These are phyloP conservation scores for Eutypa lata DNA, from an alignment of 2,329 filamentous ascomycete genomes.

Conservation along the genomic window DNA sequence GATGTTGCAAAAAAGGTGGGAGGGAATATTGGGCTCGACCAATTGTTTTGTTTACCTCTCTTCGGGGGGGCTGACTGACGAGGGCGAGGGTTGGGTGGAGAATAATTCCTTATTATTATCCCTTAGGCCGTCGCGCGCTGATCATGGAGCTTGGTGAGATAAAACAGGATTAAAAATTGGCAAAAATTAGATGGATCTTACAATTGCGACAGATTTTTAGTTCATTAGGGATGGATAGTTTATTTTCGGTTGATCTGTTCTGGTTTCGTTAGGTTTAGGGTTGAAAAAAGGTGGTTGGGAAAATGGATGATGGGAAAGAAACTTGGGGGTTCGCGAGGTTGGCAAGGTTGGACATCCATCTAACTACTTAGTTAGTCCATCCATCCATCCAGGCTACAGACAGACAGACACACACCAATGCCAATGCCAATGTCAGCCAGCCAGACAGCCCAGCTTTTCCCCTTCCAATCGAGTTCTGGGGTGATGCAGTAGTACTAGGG, in stretches of 20 bases:
- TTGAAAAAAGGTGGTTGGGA: not conserved
- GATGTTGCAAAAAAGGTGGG: conserved; percentile 13
- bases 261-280: no score
- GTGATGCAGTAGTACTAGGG: not conserved
- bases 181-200: not conserved
- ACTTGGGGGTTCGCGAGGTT: not conserved
- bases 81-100: not conserved
- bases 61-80: conserved; percentile 1
- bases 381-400: no score
- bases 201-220: not conserved
- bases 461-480: not conserved
- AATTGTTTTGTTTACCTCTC: conserved; percentile 29
- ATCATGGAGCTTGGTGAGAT: not conserved
- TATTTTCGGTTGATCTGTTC: no score
- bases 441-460: not conserved
- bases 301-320: not conserved
- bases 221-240: no score
- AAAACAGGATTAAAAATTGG: not conserved
- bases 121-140: not conserved
- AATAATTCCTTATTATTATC: not conserved
- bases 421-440: not conserved
- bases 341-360: not conserved
- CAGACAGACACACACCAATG: no score
- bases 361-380: no score
- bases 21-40: conserved; percentile 12